Evolutionary conservation across 2,329 filamentous ascomycete genomes (phyloP), one percentile per base, ranked within the genome.

Genomic region (Lasiodiplodia theobromae): DNA sequence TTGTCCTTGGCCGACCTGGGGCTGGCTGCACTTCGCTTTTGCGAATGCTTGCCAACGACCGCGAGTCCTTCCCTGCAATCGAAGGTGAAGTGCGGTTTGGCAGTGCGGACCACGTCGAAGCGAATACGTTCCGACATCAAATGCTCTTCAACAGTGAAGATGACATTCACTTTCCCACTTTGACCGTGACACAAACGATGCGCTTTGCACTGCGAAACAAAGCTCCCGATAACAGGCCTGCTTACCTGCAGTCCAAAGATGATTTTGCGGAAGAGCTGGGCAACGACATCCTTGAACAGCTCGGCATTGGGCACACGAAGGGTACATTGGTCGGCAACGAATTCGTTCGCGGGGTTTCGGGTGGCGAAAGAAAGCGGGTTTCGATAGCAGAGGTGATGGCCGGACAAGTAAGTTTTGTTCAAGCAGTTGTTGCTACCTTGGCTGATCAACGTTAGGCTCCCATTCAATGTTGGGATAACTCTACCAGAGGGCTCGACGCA

Each of bases 351-450:
- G 88, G 88, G 37, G 87, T 90, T 6, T 87, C 85, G 31, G 88
- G 88, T 70, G 87, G 87, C 66, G 86, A 88, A 72, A 77, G 87
- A 60, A 90, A 90, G 74, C 83, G 88, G 77, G 87, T 90, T 8
- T 85, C 82, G 57, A 88, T 90, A 34, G 31, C 31, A 34, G 31
- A 34, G 31, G 31, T 34, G 31, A 34, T 34, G 31, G 31, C 31
- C 31, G 31, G 31, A 34, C 31, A 34, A 8, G 31, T 34, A 34
- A 10, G 31, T 34, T 34, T 34, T 34, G 3, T 34, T 34, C 8
- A 34, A 34, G 7, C 8, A 10, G 1, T 34, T 34, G 31, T 10
- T 34, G 31, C 31, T 34, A 10, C 8, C 8, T 34, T 10, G 31
- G 31, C 31, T 34, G 1, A 34, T 34, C 1, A 5, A 34, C 8